phyloP scores from a whole-genome alignment of 2,329 filamentous ascomycete genomes.

The Lasiodiplodia gonubiensis region DNA sequence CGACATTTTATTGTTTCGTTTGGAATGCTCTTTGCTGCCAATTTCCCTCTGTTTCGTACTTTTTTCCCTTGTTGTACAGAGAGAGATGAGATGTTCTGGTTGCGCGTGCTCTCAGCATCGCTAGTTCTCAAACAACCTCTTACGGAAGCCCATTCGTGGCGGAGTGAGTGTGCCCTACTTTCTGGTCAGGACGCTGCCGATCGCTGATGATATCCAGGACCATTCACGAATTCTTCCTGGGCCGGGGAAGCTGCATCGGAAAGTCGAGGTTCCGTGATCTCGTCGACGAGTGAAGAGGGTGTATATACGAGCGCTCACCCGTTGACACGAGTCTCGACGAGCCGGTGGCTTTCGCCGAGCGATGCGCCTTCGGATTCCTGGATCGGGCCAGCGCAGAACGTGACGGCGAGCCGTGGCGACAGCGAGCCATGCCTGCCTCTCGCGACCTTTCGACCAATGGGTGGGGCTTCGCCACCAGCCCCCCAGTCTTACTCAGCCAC shows the following conservation, averaged over 20 bases:
- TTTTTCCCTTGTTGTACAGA: slow-evolving; percentile 35
- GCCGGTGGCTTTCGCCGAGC: slow-evolving; percentile 9
- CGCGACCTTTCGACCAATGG: neutral
- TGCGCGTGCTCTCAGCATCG: slow-evolving; percentile 36
- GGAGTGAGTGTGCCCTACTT: slow-evolving; percentile 4
- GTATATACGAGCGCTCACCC: slow-evolving; percentile 3
- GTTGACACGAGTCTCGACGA: slow-evolving; percentile 16
- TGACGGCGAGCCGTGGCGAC: slow-evolving; percentile 11
- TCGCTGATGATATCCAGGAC: slow-evolving; percentile 16
- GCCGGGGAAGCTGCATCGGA: slow-evolving; percentile 5
- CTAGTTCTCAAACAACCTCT: slow-evolving; percentile 6
- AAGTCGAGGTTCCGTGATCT: neutral
- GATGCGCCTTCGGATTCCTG: slow-evolving; percentile 1
- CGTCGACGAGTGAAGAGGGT: neutral
- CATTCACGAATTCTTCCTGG: neutral
- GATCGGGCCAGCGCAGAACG: neutral
- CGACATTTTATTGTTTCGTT: slow-evolving; percentile 36
- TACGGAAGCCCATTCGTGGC: slow-evolving; percentile 19
- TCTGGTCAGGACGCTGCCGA: neutral
- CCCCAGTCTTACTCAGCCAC: slow-evolving; percentile 22
- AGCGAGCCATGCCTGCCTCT: neutral
- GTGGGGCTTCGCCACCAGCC: slow-evolving; percentile 14
- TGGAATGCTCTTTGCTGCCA: slow-evolving; percentile 33
- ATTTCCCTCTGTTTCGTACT: slow-evolving; percentile 35
- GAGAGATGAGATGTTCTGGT: slow-evolving; percentile 43